These are phyloP conservation scores for Fraxinus cuspidata DNA, from an alignment of 257 asterid genomes.

Conservation along the genomic window DNA sequence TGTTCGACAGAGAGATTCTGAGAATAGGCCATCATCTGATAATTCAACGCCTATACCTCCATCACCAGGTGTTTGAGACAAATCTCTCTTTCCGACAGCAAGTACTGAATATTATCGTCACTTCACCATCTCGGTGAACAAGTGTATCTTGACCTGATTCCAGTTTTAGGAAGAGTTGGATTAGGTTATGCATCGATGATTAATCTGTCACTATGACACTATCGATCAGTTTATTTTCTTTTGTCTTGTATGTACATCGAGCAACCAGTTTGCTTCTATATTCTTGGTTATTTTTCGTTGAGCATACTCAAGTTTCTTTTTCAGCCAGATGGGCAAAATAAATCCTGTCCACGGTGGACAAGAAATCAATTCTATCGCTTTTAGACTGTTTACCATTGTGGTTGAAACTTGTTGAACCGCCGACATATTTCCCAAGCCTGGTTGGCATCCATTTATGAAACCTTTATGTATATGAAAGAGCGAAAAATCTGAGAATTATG, in stretches of 20 bases:
- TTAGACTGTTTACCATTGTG: not conserved
- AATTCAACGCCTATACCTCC: conserved; percentile 32
- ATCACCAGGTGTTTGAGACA: conserved; percentile 30
- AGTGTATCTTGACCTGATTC: conserved; percentile 4
- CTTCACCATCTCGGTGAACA: conserved; percentile 43
- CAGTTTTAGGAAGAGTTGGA: conserved; percentile 17
- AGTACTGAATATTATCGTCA: not conserved
- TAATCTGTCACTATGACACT: not conserved
- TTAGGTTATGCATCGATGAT: conserved; percentile 14
- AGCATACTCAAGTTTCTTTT: not conserved
- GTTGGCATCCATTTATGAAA: not conserved
- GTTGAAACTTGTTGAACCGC: not conserved
- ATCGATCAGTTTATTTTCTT: not conserved
- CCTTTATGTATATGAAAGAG: not conserved
- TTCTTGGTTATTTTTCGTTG: not conserved
- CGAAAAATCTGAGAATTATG: not conserved
- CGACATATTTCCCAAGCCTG: not conserved
- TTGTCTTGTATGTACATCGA: not conserved
- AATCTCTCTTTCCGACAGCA: not conserved
- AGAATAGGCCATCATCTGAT: conserved; percentile 32
- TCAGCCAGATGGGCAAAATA: too few relatives aligned
- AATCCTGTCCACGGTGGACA: too few relatives aligned
- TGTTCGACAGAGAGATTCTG: conserved; percentile 32
- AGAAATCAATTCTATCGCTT: too few relatives aligned
- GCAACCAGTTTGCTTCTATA: not conserved